phyloP scores from a whole-genome alignment of 2,329 filamentous ascomycete genomes.

The Didymella segeticola region DNA sequence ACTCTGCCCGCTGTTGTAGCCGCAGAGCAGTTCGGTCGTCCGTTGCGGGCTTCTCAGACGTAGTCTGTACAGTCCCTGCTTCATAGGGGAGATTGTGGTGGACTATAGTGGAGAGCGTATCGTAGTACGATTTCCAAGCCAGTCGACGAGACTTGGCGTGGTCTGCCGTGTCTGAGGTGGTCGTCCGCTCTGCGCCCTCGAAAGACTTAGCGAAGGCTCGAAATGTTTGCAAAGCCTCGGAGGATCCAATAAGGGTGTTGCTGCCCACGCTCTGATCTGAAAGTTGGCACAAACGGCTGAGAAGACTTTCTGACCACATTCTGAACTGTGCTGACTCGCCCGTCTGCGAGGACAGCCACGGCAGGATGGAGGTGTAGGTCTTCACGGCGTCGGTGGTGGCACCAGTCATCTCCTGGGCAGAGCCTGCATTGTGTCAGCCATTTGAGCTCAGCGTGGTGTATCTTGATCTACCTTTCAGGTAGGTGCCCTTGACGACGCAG shows the following conservation, averaged over 20 bases:
- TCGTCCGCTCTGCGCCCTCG: constrained; percentile 45
- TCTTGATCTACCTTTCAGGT: constrained; percentile 69
- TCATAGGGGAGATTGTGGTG: constrained; percentile 68
- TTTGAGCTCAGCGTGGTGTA: constrained; percentile 24
- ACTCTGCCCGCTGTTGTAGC: constrained; percentile 69
- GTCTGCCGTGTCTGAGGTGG: constrained; percentile 25
- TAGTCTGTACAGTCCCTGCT: constrained; percentile 50
- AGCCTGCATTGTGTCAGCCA: constrained; percentile 45
- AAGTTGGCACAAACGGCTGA: constrained; percentile 77
- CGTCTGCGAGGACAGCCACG: constrained; percentile 66
- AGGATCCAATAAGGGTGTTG: constrained; percentile 34
- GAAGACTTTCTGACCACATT: constrained; percentile 78
- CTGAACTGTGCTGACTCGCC: constrained; percentile 63
- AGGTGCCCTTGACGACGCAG: constrained; percentile 79
- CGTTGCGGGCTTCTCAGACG: constrained; percentile 32
- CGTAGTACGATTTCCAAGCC: constrained; percentile 88
- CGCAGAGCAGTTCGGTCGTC: constrained; percentile 37
- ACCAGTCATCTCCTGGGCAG: constrained; percentile 54
- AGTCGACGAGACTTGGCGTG: constrained; percentile 58
- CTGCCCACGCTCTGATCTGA: constrained; percentile 63
- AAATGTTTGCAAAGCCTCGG: constrained; percentile 56
- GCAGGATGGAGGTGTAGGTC: constrained; percentile 70
- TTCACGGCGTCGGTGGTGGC: constrained; percentile 65
- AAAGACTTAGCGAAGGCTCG: constrained; percentile 74
- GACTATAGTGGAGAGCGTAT: constrained; percentile 77